Base-by-base conservation (phyloP, 768 basidiomycete genomes). In the Termitomyces eurrhizus region DNA sequence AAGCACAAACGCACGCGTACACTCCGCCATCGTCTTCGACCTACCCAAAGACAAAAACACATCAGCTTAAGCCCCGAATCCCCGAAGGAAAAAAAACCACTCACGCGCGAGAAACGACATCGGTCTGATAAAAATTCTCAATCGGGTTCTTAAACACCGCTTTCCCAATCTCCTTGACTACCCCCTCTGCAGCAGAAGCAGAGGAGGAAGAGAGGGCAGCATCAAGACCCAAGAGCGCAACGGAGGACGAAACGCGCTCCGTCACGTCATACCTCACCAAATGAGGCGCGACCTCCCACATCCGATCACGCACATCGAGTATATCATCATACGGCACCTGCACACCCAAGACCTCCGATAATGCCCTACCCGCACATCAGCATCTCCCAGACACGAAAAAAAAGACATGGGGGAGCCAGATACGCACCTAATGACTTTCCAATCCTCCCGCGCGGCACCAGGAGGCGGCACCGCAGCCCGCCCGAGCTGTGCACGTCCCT, bases 1-100 rank as follows among this genome's bases (percentile, higher is more conserved):
- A 70, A 88, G 87, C 62, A 89, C 88, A 69, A 95, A 96, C 21
- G 93, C 82, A 51, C 89, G 86, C 14, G 90, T 91, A 72, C 94
- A 96, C 66, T 94, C 90, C 1, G 94, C 95, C 95, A 97, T 97
- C 39, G 95, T 95, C 39, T 93, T 90, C n/a, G 92, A 93, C 49
- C 90, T 93, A 65, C 6, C 29, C 29, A 29, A 29, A 29, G 0
- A 29, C 2, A 29, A 29, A 29, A 3, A 18, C 16, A 8, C 18
- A 18, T 21, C 21, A 21, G 21, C 39, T 0, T 16, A 39, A 39
- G 1, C 29, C 29, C 29, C 29, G 16, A 59, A 32, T 1, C 29
- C 29, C 29, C 29, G 16, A 59, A 32, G 7, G n/a, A 8, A 29
- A 36, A 7, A 29, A 51, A 36, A 54, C 9, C 7, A 90, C 93